These are phyloP conservation scores for Aspergillus aculeatinus DNA, from an alignment of 2,329 filamentous ascomycete species.

Conservation along the genomic window DNA sequence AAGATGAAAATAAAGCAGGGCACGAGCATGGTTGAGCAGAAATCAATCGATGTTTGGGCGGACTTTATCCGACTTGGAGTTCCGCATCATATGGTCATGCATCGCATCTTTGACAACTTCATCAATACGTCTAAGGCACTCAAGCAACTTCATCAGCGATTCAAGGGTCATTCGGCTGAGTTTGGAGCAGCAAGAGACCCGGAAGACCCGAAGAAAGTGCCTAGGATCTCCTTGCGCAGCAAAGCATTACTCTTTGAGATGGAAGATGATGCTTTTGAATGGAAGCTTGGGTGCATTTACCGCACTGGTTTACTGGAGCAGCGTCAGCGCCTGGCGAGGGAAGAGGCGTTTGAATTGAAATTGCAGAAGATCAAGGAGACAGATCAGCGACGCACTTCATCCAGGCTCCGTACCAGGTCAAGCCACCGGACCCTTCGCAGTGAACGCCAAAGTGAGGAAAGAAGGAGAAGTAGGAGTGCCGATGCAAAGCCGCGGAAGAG, in stretches of 20 bases:
- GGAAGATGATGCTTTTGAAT: constrained; percentile 95
- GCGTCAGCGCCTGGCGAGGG: constrained; percentile 80
- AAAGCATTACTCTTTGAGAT: constrained; percentile 85
- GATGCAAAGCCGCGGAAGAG: constrained; percentile 46
- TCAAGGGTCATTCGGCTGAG: constrained; percentile 81
- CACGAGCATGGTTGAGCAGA: constrained; percentile 66
- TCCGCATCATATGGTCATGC: constrained; percentile 86
- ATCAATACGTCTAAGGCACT: constrained; percentile 84
- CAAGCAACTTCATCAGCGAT: constrained; percentile 88
- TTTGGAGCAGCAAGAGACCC: constrained; percentile 84
- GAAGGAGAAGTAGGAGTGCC: constrained; percentile 56
- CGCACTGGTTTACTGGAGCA: constrained; percentile 85
- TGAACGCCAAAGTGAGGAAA: constrained; percentile 39
- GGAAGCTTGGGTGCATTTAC: constrained; percentile 94
- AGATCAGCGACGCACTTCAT: constrained; percentile 50
- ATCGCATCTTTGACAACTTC: constrained; percentile 90
- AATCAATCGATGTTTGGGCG: constrained; percentile 76
- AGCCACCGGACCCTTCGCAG: constrained; percentile 47
- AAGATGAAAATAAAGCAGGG: constrained; percentile 69
- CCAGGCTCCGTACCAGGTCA: constrained; percentile 55
- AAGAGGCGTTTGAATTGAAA: constrained; percentile 87
- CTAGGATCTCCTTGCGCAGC: constrained; percentile 78
- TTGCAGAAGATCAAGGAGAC: constrained; percentile 78
- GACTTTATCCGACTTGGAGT: constrained; percentile 86
- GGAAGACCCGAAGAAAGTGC: constrained; percentile 80